phyloP scores from a whole-genome alignment of 495 filamentous ascomycete genomes.

The Trichoderma erinaceum region DNA sequence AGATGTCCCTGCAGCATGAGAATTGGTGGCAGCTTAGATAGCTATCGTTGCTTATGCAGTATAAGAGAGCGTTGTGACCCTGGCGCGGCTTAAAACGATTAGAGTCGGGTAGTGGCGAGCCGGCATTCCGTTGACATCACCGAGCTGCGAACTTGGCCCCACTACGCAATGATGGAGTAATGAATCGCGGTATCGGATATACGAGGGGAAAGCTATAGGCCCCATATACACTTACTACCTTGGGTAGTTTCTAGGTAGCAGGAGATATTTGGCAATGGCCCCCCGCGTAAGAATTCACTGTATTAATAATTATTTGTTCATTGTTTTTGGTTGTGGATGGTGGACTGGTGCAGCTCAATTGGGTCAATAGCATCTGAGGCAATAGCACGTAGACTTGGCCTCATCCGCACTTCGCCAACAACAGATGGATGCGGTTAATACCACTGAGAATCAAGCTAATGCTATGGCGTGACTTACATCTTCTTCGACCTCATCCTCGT shows the following conservation, averaged over 20 bases:
- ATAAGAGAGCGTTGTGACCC: background rate
- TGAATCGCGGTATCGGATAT: background rate
- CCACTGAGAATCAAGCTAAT: background rate
- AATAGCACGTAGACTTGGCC: background rate
- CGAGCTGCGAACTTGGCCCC: background rate
- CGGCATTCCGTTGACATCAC: conserved; percentile 9
- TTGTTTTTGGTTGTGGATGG: too few species aligned
- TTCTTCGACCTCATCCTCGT: background rate
- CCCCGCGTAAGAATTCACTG: too few species aligned
- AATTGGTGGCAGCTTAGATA: background rate
- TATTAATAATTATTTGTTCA: background rate
- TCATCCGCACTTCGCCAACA: background rate
- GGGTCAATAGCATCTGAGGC: background rate
- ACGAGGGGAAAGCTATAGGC: background rate
- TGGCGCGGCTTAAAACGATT: background rate
- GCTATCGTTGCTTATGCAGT: background rate
- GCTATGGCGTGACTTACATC: background rate
- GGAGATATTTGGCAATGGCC: background rate
- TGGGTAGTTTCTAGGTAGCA: background rate
- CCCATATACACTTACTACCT: too few species aligned
- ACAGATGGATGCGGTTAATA: background rate
- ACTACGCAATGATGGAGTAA: background rate
- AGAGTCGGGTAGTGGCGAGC: conserved; percentile 7
- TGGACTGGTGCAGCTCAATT: background rate
- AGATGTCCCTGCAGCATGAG: conserved; percentile 2